Percentiles rank a stretch among this genome's conserved stretches.
Conservation (phyloP, 2,329 filamentous ascomycete genomes). For the Penicillium sp. region DNA sequence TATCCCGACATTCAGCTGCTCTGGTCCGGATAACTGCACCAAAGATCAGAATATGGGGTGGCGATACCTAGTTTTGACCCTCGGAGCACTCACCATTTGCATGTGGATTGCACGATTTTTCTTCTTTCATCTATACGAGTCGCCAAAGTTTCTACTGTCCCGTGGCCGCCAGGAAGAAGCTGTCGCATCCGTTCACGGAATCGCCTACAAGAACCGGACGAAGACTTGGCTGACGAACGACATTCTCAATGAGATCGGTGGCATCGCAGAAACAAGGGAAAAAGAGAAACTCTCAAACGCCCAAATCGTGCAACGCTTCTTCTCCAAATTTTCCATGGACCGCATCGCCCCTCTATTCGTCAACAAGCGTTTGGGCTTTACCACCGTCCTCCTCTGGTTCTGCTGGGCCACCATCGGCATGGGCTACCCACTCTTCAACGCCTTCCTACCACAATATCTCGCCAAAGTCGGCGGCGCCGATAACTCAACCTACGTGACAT, state of each 20-base stretch:
- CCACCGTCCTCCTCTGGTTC: slow-evolving; percentile 62
- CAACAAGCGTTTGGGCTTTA: slow-evolving; percentile 44
- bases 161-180: slow-evolving; percentile 69
- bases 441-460: slow-evolving; percentile 80
- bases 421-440: slow-evolving; percentile 83
- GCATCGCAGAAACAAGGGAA: slow-evolving; percentile 39
- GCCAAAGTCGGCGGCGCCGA: slow-evolving; percentile 56
- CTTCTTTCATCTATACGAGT: slow-evolving; percentile 75
- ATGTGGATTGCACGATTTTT: slow-evolving; percentile 78
- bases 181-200: slow-evolving; percentile 69
- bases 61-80: slow-evolving; percentile 65
- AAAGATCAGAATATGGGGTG: slow-evolving; percentile 62
- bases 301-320: slow-evolving; percentile 53
- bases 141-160: slow-evolving; percentile 74
- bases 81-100: slow-evolving; percentile 65
- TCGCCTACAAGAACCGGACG: slow-evolving; percentile 62
- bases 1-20: slow-evolving; percentile 60
- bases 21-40: slow-evolving; percentile 37
- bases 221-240: slow-evolving; percentile 72
- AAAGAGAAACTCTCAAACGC: slow-evolving; percentile 37
- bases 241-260: slow-evolving; percentile 51
- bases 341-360: slow-evolving; percentile 60
- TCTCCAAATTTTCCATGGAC: slow-evolving; percentile 60
- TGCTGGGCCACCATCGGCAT: slow-evolving; percentile 78
- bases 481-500: slow-evolving; percentile 45